Percentiles rank a stretch among this genome's conserved stretches.
These are phyloP conservation scores for Parastagonospora nodorum DNA, from an alignment of 2,329 filamentous ascomycete genomes.

Conservation along the genomic window DNA sequence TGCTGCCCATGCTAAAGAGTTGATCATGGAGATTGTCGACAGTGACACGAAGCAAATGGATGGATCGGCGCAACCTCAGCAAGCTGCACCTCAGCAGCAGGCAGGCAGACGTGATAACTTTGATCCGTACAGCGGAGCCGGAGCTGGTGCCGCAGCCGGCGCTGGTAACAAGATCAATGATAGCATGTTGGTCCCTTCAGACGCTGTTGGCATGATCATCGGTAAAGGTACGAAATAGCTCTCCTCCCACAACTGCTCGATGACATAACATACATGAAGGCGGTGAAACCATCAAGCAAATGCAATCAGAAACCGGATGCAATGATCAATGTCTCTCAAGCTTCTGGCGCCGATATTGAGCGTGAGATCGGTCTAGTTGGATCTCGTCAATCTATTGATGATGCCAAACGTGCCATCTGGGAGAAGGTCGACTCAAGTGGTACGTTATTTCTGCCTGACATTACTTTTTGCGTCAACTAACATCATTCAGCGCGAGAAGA, in stretches of 20 bases:
- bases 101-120: constrained; percentile 44
- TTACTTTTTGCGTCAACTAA: constrained; percentile 15
- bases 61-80: constrained; percentile 26
- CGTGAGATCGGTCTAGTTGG: constrained; percentile 88
- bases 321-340: constrained; percentile 93
- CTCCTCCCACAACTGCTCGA: not conserved
- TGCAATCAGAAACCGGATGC: constrained; percentile 85
- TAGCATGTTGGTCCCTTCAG: constrained; percentile 82
- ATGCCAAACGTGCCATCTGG: constrained; percentile 82
- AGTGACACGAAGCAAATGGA: constrained; percentile 70
- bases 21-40: constrained; percentile 93
- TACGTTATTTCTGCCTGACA: constrained; percentile 54
- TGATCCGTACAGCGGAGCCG: constrained; percentile 51
- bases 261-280: constrained; percentile 51
- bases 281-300: constrained; percentile 91
- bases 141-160: constrained; percentile 40
- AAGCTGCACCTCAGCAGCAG: constrained; percentile 18
- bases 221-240: constrained; percentile 67
- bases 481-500: constrained; percentile 52
- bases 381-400: constrained; percentile 73
- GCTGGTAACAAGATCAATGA: constrained; percentile 72
- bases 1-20: constrained; percentile 77
- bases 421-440: constrained; percentile 91
- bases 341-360: constrained; percentile 77
- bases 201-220: constrained; percentile 95